Evolutionary conservation across 768 basidiomycete genomes (phyloP).

Genomic region (Mycena galopus): DNA sequence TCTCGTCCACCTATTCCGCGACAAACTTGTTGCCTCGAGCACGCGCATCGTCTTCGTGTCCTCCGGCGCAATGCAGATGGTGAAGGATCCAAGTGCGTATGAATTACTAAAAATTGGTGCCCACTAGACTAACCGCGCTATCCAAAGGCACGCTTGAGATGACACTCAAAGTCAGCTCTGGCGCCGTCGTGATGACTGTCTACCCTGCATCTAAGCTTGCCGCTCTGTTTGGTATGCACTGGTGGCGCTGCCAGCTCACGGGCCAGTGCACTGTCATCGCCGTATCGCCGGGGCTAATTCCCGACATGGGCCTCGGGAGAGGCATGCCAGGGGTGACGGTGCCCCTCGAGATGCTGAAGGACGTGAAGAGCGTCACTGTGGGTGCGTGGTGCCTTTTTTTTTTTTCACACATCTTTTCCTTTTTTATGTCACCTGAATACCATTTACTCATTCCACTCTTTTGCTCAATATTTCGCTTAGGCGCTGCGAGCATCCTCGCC

Average conservation of each 20-base stretch:
- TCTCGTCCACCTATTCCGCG: slow-evolving; percentile 29
- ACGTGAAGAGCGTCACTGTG: slow-evolving; percentile 13
- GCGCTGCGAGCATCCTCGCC: slow-evolving; percentile 17
- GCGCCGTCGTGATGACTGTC: background rate
- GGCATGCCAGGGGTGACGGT: background rate
- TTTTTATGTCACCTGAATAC: too few relatives aligned
- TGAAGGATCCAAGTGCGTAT: slow-evolving; percentile 23
- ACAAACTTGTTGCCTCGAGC: slow-evolving; percentile 20
- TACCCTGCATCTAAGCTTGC: slow-evolving; percentile 26
- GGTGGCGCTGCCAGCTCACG: slow-evolving; percentile 30
- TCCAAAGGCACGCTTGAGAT: slow-evolving; percentile 2
- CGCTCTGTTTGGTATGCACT: slow-evolving; percentile 22
- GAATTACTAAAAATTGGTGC: background rate
- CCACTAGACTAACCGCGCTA: background rate
- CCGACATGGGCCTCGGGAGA: slow-evolving; percentile 14
- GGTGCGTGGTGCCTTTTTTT: background rate
- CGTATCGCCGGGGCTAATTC: slow-evolving; percentile 31
- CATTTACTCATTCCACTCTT: too few relatives aligned
- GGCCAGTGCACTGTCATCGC: slow-evolving; percentile 21
- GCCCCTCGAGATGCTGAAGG: background rate
- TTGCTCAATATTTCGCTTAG: too few relatives aligned
- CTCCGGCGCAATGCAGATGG: slow-evolving; percentile 23
- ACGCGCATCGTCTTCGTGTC: slow-evolving; percentile 33
- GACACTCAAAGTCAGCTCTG: slow-evolving; percentile 9
- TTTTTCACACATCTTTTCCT: background rate